Evolutionary conservation across 2,329 filamentous ascomycete genomes (phyloP), one percentile per base, ranked within the genome.

Genomic region (Colletotrichum costaricense): DNA sequence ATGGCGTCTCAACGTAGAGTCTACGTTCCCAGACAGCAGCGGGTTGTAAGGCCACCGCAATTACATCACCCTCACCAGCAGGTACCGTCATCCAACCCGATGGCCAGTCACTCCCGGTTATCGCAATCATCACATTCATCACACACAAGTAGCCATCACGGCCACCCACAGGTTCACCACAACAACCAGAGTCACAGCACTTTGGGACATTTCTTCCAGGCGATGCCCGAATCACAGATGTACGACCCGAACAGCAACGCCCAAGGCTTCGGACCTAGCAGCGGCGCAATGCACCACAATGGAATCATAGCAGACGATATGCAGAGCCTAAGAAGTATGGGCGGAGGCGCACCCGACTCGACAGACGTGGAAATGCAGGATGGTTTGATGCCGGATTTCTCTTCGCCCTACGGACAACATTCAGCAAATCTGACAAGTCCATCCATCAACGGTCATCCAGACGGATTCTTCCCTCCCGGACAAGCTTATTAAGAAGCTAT

Each of bases 231-330:
- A 22, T 67, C 73, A 5, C 65, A 63, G 14, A 63, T 76, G 63
- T 77, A 75, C 55, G 71, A 74, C 14, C 70, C 64, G 49, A 63
- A 58, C 63, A 55, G 57, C 70, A 55, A 46, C 60, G 16, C 66
- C 14, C 72, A 75, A n/a, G 64, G 55, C 0, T 75, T 74, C 52
- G 65, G 49, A 24, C 26, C 66, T 19, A 60, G 57, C 38, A 63
- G 55, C 62, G 46, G 55, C 58, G 46, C 38, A 11, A 63, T 75
- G 26, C 76, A 78, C 52, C 75, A 78, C 19, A 76, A 72, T 7
- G 78, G 81, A 14, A 82, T 83, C 71, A 82, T 83, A n/a, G 79
- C 81, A 3, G 82, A 83, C 58, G 82, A 82, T 59, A 74, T 83
- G 54, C 78, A 80, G 30, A 83, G 79, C 55, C 76, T 83, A n/a